Evolutionary conservation across 768 basidiomycete species (phyloP).

Genomic region (Boletus rubropictus): DNA sequence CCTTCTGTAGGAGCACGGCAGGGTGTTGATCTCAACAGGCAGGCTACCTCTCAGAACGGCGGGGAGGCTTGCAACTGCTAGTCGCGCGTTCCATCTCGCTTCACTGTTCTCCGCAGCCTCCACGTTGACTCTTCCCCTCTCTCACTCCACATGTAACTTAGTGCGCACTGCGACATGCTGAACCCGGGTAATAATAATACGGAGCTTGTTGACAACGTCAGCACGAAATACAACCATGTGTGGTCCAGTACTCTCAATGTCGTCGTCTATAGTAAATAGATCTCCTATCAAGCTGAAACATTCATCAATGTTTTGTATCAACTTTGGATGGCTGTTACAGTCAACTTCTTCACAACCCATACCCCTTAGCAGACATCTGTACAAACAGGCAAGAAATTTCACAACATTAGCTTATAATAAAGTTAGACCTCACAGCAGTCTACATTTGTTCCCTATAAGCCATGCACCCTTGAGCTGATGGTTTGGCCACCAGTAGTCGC

Average conservation of each 20-base stretch:
- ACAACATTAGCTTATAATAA: too few relatives aligned
- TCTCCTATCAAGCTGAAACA: not conserved
- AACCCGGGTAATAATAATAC: conserved; percentile 24
- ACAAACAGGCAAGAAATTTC: too few relatives aligned
- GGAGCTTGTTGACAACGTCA: conserved; percentile 4
- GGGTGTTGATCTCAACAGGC: conserved; percentile 81
- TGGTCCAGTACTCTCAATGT: not conserved
- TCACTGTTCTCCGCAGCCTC: conserved; percentile 3
- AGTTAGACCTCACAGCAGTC: too few relatives aligned
- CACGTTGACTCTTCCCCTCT: conserved; percentile 12
- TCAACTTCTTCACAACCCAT: too few relatives aligned
- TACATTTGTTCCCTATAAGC: too few relatives aligned
- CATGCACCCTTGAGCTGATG: too few relatives aligned
- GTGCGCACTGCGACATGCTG: conserved; percentile 24
- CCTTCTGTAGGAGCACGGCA: conserved; percentile 46
- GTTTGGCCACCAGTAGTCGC: too few relatives aligned
- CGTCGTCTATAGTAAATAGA: not conserved
- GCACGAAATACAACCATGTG: conserved; percentile 3
- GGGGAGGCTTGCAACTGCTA: conserved; percentile 77
- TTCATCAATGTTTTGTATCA: not conserved
- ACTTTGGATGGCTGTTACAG: too few relatives aligned
- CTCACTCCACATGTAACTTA: conserved; percentile 28
- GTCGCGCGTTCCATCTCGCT: conserved; percentile 10
- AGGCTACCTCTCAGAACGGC: conserved; percentile 42
- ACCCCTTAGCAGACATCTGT: too few relatives aligned